Evolutionary conservation across 1,284 basidiomycete species (phyloP).

Genomic region (Phellinidium pouzarii): DNA sequence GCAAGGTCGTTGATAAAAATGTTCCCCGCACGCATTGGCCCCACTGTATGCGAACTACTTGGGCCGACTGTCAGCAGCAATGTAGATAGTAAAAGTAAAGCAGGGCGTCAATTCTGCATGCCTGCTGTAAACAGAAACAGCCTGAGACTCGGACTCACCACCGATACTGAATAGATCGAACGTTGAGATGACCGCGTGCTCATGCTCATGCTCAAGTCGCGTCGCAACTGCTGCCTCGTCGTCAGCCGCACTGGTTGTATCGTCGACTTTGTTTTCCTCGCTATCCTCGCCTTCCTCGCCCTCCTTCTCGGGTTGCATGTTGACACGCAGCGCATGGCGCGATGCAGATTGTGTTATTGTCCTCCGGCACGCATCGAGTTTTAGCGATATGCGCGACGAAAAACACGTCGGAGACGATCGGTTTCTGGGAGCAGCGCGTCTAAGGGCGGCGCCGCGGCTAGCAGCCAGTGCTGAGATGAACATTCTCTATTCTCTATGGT

Average conservation of each 20-base stretch:
- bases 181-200: slow-evolving; percentile 90
- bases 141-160: slow-evolving; percentile 47
- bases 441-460: background rate
- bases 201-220: slow-evolving; percentile 49
- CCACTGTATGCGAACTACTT: slow-evolving; percentile 69
- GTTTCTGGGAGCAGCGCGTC: background rate
- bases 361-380: background rate
- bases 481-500: background rate
- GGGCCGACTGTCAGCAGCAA: slow-evolving; percentile 50
- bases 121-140: slow-evolving; percentile 28
- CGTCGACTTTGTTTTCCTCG: too few species aligned
- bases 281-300: background rate
- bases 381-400: background rate
- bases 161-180: slow-evolving; percentile 95
- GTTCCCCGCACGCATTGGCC: slow-evolving; percentile 87
- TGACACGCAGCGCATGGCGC: slow-evolving; percentile 1
- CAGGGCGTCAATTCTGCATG: slow-evolving; percentile 11
- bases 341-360: background rate
- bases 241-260: background rate
- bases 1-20: slow-evolving; percentile 81
- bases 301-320: background rate
- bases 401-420: background rate
- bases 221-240: background rate
- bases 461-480: background rate
- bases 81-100: slow-evolving; percentile 1